These are phyloP conservation scores for Pistacia atlantica DNA, from an alignment of 345 rosid genomes.

Conservation along the genomic window DNA sequence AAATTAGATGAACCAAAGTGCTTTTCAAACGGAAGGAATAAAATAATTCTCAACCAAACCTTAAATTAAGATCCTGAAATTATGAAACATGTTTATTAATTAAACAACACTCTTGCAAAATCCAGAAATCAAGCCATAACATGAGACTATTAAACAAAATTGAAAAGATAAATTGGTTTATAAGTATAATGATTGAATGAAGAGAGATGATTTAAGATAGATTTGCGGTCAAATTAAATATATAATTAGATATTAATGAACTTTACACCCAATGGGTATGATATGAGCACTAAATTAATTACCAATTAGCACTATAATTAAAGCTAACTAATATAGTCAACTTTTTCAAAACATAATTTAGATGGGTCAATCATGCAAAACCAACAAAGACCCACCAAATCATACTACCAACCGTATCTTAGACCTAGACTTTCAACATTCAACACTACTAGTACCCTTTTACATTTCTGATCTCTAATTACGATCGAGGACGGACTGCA, in stretches of 20 bases:
- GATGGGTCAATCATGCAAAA: constrained; percentile 50
- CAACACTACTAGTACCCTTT: neutral
- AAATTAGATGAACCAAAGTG: neutral
- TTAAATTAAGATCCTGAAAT: too few relatives aligned
- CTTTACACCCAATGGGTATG: neutral
- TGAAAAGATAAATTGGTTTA: neutral
- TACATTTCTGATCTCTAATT: constrained; percentile 14
- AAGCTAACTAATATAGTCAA: constrained; percentile 12
- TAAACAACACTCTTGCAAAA: neutral
- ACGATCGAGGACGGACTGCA: constrained; percentile 56
- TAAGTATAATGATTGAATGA: too few relatives aligned
- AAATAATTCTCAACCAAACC: too few relatives aligned
- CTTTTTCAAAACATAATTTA: constrained; percentile 5
- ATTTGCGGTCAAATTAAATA: constrained; percentile 1
- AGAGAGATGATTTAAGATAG: too few relatives aligned
- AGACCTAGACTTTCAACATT: constrained; percentile 27
- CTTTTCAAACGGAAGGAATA: too few relatives aligned
- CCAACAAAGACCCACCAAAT: constrained; percentile 52
- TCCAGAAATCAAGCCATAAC: neutral
- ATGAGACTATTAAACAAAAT: neutral
- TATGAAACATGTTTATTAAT: constrained; percentile 9
- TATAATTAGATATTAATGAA: neutral
- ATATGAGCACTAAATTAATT: too few relatives aligned
- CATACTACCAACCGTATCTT: constrained; percentile 47
- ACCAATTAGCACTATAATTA: constrained; percentile 19